Evolutionary conservation across 768 basidiomycete genomes (phyloP).

Genomic region (Hypholoma fasciculare): DNA sequence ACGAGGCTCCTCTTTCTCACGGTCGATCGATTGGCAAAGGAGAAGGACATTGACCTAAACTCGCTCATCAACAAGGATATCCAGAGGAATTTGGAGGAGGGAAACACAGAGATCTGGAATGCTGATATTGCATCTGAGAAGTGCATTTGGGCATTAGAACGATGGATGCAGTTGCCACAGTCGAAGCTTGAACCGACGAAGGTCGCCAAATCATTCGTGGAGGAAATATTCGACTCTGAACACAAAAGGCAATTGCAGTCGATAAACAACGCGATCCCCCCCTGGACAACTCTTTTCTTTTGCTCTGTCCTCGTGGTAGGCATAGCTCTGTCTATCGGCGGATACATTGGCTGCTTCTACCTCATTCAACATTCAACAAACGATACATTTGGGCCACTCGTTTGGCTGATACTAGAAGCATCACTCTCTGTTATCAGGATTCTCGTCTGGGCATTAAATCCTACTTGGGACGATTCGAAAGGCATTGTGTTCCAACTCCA

Average conservation of each 20-base stretch:
- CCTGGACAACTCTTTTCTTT: not conserved
- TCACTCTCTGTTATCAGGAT: slow-evolving; percentile 9
- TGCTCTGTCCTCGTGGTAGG: not conserved
- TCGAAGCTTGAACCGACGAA: not conserved
- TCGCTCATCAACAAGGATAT: not conserved
- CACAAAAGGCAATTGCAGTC: not conserved
- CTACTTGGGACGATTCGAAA: slow-evolving; percentile 6
- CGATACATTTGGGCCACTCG: not conserved
- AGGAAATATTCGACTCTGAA: not conserved
- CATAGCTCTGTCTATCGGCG: not conserved
- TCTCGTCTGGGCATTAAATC: slow-evolving; percentile 12
- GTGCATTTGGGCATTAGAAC: slow-evolving; percentile 6
- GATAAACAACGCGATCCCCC: not conserved
- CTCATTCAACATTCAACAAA: slow-evolving; percentile 1
- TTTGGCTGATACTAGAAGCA: slow-evolving; percentile 12
- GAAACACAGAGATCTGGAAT: not conserved
- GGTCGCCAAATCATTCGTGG: not conserved
- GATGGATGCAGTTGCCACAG: not conserved
- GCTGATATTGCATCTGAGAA: slow-evolving; percentile 3
- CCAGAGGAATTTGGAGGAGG: not conserved
- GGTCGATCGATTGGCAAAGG: slow-evolving; percentile 3
- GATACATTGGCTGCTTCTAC: slow-evolving; percentile 13
- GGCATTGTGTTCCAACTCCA: slow-evolving; percentile 5
- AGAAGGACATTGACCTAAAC: not conserved
- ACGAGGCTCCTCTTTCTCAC: slow-evolving; percentile 8